These are phyloP conservation scores for Tricholoma flavovirens DNA, from an alignment of 768 basidiomycete species.

Conservation along the genomic window DNA sequence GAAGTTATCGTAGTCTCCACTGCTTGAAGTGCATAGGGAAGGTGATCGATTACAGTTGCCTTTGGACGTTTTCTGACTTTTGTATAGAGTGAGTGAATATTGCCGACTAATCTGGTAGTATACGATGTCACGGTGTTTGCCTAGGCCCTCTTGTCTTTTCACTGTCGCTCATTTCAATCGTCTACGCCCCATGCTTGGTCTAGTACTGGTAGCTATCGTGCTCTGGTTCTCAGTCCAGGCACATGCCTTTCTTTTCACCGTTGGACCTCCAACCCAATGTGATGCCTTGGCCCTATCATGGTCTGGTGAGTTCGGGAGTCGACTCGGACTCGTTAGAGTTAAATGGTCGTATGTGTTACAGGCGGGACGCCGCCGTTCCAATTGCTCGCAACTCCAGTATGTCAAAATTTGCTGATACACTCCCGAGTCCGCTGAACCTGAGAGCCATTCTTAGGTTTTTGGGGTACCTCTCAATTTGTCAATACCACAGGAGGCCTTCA, in stretches of 20 bases:
- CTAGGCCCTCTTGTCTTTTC: too few relatives aligned
- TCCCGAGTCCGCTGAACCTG: too few relatives aligned
- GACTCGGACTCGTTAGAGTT: constrained; percentile 1
- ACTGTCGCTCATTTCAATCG: constrained; percentile 12
- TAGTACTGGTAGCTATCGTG: constrained; percentile 18
- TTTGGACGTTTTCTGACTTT: neutral
- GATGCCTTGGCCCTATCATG: constrained; percentile 56
- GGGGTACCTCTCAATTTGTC: constrained; percentile 46
- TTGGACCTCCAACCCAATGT: constrained; percentile 48
- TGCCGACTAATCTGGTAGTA: too few relatives aligned
- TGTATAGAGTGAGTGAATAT: too few relatives aligned
- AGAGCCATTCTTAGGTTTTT: constrained; percentile 36
- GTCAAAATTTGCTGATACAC: constrained; percentile 12
- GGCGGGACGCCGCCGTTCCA: constrained; percentile 56
- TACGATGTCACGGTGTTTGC: too few relatives aligned
- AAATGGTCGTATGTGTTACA: constrained; percentile 20
- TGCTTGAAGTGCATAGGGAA: too few relatives aligned
- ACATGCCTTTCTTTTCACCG: constrained; percentile 42
- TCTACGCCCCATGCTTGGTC: constrained; percentile 11
- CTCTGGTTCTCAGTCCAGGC: constrained; percentile 19
- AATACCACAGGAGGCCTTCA: constrained; percentile 51
- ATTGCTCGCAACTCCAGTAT: constrained; percentile 46
- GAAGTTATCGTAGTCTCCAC: too few relatives aligned
- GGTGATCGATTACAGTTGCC: too few relatives aligned
- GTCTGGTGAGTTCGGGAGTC: constrained; percentile 40